Evolutionary conservation across 768 basidiomycete species (phyloP), one percentile per base, ranked within the genome.

Genomic region (Termitomyces titanicus): DNA sequence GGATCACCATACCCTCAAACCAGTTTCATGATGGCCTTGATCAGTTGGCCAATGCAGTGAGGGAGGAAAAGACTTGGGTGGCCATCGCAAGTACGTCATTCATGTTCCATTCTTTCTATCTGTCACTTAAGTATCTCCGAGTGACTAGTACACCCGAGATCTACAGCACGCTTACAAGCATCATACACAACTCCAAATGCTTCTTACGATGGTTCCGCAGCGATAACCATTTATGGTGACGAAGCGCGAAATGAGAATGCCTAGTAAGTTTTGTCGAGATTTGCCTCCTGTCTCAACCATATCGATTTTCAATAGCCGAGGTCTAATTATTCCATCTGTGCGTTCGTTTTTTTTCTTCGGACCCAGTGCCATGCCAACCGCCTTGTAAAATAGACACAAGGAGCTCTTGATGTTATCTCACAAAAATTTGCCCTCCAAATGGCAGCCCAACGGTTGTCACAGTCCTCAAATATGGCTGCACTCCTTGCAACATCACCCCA

Each of bases 211-310:
- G 77, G 79, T 1, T 70, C 78, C 3, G 59, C 62, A 22, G 81
- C 80, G 1, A 70, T 87, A 1, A 83, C 78, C 0, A 74, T 76
- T 13, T 79, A 76, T 56, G 72, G 65, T 0, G 71, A 70, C 0
- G 75, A 78, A 57, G 85, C 79, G 20, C 73, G 85, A 27, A 85
- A 79, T 46, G 84, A 85, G 58, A 81, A 79, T 56, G 77, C 75
- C 17, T 86, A 73, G 85, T 87, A 64, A 66, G 83, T 66, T 18
- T 18, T 25, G 6, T 50, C 46, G 15, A 22, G 20, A 29, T 25
- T 54, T 20, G 15, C 17, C 35, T 45, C 24, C 13, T 13, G 2
- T 44, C 43, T 25, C 15, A 15, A 15, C 29, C 46, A 24, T 45
- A 12, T 35, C 27, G 17, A 40, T 24, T 22, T 46, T 43, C 18